Evolutionary conservation across 1,284 basidiomycete species (phyloP).

Genomic region (Pisolithus thermaeus): DNA sequence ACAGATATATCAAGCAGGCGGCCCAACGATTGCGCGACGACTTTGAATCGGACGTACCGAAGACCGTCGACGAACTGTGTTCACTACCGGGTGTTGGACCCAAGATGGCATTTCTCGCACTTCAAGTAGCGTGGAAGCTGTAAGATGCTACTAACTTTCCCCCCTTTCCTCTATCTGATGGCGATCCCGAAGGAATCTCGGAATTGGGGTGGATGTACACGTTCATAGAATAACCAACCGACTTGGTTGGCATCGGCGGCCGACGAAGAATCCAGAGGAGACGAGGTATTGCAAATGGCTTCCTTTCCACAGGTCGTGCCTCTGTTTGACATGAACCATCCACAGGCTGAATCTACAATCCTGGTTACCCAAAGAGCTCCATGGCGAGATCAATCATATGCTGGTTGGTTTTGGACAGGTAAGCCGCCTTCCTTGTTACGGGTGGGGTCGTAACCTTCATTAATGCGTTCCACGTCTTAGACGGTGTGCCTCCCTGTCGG

Average conservation of each 20-base stretch:
- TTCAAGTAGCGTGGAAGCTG: slow-evolving; percentile 86
- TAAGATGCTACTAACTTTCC: slow-evolving; percentile 31
- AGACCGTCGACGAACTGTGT: slow-evolving; percentile 81
- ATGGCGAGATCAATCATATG: slow-evolving; percentile 81
- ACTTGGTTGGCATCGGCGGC: slow-evolving; percentile 83
- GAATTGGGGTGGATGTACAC: slow-evolving; percentile 95
- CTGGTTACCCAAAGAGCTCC: slow-evolving; percentile 81
- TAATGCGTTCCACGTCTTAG: slow-evolving; percentile 30
- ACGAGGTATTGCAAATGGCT: slow-evolving; percentile 51
- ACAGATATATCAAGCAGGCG: slow-evolving; percentile 69
- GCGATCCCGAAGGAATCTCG: slow-evolving; percentile 63
- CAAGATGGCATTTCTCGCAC: slow-evolving; percentile 85
- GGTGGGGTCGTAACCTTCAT: neutral
- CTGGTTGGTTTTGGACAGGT: slow-evolving; percentile 94
- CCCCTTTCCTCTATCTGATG: neutral
- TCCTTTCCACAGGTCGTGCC: neutral
- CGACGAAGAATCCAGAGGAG: slow-evolving; percentile 83
- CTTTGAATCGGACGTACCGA: slow-evolving; percentile 77
- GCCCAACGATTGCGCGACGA: slow-evolving; percentile 64
- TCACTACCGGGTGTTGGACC: slow-evolving; percentile 85
- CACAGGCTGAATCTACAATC: slow-evolving; percentile 79
- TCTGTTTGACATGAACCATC: neutral
- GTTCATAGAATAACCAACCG: slow-evolving; percentile 94
- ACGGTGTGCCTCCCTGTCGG: slow-evolving; percentile 78
- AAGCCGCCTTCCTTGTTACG: slow-evolving; percentile 5